Base-by-base conservation (phyloP, 441 rosid genomes). In the Corymbia citriodora region DNA sequence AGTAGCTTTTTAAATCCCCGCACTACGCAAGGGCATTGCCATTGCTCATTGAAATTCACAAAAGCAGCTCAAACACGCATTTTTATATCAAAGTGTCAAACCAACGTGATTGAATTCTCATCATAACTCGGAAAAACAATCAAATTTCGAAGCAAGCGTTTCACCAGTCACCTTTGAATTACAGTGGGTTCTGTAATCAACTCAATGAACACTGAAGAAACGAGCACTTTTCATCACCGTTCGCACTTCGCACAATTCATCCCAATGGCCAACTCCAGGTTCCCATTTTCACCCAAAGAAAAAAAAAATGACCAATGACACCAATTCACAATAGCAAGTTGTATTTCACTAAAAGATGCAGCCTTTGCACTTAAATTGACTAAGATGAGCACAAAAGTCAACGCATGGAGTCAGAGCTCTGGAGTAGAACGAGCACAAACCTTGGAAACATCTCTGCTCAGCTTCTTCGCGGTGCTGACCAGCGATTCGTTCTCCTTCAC, bases 401-500 rank as follows among this genome's bases (percentile, higher is more conserved):
- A 72, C 40, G 82, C 48, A 72, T 72, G 40, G 48, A 72, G 8
- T 7, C 31, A 65, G n/a, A 61, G 68, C 68, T 27, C 68, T 27
- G 68, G n/a, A 25, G 68, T 27, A 2, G n/a, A 36, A 72, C 11
- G 82, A 72, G 50, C 70, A 90, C 83, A 19, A 55, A 96, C 99
- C 98, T 96, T 98, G 29, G 96, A 90, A 88, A 98, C 99, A 95
- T 97, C 98, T 95, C 98, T 96, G 87, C 95, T 98, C 25, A 98
- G 99, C 95, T 94, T 97, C 96, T 91, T 94, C 52, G 95, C 98
- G 87, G 96, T 95, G 91, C 88, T 92, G 54, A 94, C 88, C 85
- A 98, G 92, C 55, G 95, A 94, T 54, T 94, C 93, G 55, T 97
- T 98, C 88, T 96, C 97, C 91, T 91, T 94, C 89, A 94, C 89